phyloP scores from a whole-genome alignment of 768 basidiomycete species.

The Lactifluus echinatus region DNA sequence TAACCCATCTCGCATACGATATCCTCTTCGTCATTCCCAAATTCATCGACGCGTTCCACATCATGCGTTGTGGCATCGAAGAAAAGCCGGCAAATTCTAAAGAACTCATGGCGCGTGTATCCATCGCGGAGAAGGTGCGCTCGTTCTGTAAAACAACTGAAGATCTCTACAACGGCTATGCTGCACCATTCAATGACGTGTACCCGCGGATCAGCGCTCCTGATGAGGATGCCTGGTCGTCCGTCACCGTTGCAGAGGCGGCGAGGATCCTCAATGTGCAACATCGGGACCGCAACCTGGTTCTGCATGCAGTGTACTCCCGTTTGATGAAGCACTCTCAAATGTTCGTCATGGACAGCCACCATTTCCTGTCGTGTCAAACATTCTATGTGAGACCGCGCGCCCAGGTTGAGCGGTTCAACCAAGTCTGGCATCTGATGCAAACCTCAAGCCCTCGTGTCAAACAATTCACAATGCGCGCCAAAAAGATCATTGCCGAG shows the following conservation, averaged over 20 bases:
- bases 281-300: conserved; percentile 28
- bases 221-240: conserved; percentile 44
- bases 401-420: conserved; percentile 44
- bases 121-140: conserved; percentile 52
- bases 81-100: conserved; percentile 25
- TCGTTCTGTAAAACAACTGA: conserved; percentile 43
- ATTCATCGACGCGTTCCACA: conserved; percentile 40
- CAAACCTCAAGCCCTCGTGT: conserved; percentile 34
- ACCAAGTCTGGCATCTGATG: conserved; percentile 41
- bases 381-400: conserved; percentile 57
- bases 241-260: conserved; percentile 46
- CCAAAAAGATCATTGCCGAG: conserved; percentile 32
- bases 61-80: conserved; percentile 38
- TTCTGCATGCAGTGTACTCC: conserved; percentile 49
- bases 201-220: conserved; percentile 40
- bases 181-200: conserved; percentile 24
- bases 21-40: conserved; percentile 52
- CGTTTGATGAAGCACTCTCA: conserved; percentile 47
- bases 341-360: conserved; percentile 44
- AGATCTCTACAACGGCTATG: conserved; percentile 28
- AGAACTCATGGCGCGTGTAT: conserved; percentile 52
- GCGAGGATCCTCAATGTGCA: conserved; percentile 28
- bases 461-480: conserved; percentile 43
- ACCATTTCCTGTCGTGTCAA: conserved; percentile 39
- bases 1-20: conserved; percentile 30